A percentile compares a stretch with the other conserved stretches of the same genome.
Evolutionary conservation across 306 rosid species (phyloP).

Genomic region (Cucurbita argyrosperma): DNA sequence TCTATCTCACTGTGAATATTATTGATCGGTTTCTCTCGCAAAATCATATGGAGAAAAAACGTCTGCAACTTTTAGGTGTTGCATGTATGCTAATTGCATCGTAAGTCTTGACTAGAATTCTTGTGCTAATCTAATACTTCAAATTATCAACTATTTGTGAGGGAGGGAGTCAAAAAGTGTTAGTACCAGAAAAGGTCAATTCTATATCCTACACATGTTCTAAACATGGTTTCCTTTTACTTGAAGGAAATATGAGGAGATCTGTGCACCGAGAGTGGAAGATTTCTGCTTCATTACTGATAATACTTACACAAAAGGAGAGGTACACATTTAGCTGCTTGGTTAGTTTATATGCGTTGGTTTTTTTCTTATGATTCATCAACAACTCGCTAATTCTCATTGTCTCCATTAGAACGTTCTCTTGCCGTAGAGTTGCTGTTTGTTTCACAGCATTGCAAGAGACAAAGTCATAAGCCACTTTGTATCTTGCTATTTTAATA

Average conservation of each 20-base stretch:
- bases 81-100: conserved; percentile 83
- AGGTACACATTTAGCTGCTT: conserved; percentile 38
- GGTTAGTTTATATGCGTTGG: not conserved
- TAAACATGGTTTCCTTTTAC: conserved; percentile 15
- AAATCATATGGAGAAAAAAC: conserved; percentile 38
- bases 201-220: conserved; percentile 8
- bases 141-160: not conserved
- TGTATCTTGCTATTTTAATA: not conserved
- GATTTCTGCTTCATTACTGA: conserved; percentile 85
- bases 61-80: conserved; percentile 78
- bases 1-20: conserved; percentile 74
- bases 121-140: not conserved
- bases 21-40: conserved; percentile 78
- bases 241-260: conserved; percentile 80
- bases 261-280: conserved; percentile 60
- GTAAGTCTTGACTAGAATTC: conserved; percentile 32
- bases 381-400: not conserved
- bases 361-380: not conserved
- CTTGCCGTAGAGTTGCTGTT: not conserved
- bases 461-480: not conserved
- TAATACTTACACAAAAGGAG: conserved; percentile 54
- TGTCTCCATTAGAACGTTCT: not conserved
- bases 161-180: not conserved
- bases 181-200: not conserved
- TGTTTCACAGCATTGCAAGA: not conserved